Evolutionary conservation across 768 basidiomycete genomes (phyloP).

Genomic region (Russula vinacea): DNA sequence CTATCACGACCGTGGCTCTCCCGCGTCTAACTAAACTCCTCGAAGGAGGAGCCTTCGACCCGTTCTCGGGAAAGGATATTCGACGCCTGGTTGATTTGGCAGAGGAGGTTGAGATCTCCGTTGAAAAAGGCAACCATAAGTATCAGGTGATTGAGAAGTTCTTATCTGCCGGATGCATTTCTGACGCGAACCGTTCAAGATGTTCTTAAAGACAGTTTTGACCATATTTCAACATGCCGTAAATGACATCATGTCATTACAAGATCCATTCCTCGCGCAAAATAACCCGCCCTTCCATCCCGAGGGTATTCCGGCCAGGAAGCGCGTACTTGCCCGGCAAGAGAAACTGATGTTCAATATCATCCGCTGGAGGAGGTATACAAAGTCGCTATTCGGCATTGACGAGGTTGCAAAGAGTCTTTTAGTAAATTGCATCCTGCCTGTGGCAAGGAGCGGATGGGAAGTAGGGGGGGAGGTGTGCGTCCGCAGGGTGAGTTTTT

Average conservation of each 20-base stretch:
- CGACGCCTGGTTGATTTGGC: conserved; percentile 65
- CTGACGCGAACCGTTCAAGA: conserved; percentile 39
- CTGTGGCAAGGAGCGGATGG: conserved; percentile 75
- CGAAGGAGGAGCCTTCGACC: conserved; percentile 78
- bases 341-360: conserved; percentile 74
- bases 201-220: conserved; percentile 53
- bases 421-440: conserved; percentile 57
- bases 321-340: conserved; percentile 61
- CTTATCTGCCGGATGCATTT: conserved; percentile 1
- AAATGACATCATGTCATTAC: conserved; percentile 46
- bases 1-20: conserved; percentile 80
- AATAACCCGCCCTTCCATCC: conserved; percentile 63
- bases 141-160: conserved; percentile 50
- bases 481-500: conserved; percentile 51
- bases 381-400: conserved; percentile 57
- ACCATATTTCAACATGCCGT: conserved; percentile 55
- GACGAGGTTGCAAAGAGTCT: conserved; percentile 54
- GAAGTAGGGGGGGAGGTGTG: conserved; percentile 78
- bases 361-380: conserved; percentile 71
- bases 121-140: conserved; percentile 60
- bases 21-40: conserved; percentile 71
- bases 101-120: conserved; percentile 76
- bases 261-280: conserved; percentile 49
- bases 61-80: conserved; percentile 66
- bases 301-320: conserved; percentile 65